These are phyloP conservation scores for Chlorella sorokiniana DNA, from an alignment of 139 green algal species.

Conservation along the genomic window DNA sequence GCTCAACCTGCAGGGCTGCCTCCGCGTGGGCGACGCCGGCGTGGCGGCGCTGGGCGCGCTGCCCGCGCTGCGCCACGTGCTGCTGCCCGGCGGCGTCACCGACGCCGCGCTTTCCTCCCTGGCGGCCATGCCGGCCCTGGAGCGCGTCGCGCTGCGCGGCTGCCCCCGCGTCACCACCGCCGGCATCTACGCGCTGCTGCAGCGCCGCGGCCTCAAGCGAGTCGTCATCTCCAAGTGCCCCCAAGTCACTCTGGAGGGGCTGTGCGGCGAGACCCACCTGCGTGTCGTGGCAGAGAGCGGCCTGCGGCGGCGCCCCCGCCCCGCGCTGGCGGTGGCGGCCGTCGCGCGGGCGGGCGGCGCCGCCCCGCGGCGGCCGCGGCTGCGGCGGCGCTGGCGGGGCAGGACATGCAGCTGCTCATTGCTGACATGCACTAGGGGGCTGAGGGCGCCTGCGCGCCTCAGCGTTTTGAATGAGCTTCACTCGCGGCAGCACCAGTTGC, in stretches of 20 bases:
- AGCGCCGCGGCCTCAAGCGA: constrained; percentile 17
- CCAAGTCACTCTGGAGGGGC: constrained; percentile 16
- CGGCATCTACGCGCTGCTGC: constrained; percentile 23
- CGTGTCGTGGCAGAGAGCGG: neutral
- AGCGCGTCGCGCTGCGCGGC: constrained; percentile 21
- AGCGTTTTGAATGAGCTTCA: no score
- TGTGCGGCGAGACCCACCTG: neutral
- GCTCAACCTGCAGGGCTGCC: constrained; percentile 37
- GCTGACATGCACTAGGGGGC: neutral
- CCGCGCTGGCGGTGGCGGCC: neutral
- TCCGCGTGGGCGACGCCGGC: constrained; percentile 7
- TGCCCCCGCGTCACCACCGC: constrained; percentile 15
- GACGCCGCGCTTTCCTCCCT: neutral
- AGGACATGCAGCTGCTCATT: constrained; percentile 23
- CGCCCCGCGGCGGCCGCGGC: neutral
- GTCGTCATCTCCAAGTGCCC: constrained; percentile 31
- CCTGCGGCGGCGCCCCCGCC: neutral
- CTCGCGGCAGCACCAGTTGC: no score
- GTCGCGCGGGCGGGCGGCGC: neutral
- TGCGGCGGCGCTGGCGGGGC: neutral
- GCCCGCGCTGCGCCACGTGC: constrained; percentile 13
- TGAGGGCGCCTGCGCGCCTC: no score
- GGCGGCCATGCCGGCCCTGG: constrained; percentile 6
- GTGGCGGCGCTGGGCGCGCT: neutral
- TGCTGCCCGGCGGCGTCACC: constrained; percentile 3